Conservation (phyloP, 306 rosid genomes). For the Vigna reflexopilosa region DNA sequence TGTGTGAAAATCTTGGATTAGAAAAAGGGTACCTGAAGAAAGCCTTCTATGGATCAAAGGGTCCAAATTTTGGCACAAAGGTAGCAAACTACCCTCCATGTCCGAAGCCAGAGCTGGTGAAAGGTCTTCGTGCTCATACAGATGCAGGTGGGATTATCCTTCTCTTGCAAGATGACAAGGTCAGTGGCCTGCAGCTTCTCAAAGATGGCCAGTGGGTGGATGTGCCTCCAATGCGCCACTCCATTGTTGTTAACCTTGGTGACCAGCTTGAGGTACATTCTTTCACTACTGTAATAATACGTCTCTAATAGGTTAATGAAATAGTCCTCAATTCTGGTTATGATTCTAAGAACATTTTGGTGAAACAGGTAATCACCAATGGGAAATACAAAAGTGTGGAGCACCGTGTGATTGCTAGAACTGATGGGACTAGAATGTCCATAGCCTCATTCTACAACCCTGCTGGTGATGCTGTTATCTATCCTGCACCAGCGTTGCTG, state of each 20-base stretch:
- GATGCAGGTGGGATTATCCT: conserved; percentile 17
- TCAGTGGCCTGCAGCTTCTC: conserved; percentile 14
- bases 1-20: conserved; percentile 21
- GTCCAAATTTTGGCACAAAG: conserved; percentile 21
- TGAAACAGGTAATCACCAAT: conserved; percentile 11
- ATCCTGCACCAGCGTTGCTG: conserved; percentile 15
- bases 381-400: conserved; percentile 20
- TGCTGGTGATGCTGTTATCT: conserved; percentile 22
- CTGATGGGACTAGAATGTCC: conserved; percentile 15
- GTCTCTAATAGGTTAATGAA: background rate
- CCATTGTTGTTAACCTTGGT: conserved; percentile 18
- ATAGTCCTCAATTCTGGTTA: background rate
- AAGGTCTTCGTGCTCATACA: conserved; percentile 9
- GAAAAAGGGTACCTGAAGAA: conserved; percentile 9
- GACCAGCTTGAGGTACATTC: conserved; percentile 19
- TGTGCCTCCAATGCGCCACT: conserved; percentile 18
- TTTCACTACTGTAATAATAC: background rate
- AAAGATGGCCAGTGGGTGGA: conserved; percentile 7
- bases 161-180: conserved; percentile 22
- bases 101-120: conserved; percentile 14
- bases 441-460: conserved; percentile 27
- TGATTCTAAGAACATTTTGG: background rate
- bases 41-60: background rate
- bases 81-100: conserved; percentile 20
- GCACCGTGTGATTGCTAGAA: background rate